Base-by-base conservation (phyloP, 2,329 filamentous ascomycete species). In the Trichophyton schoenleinii region DNA sequence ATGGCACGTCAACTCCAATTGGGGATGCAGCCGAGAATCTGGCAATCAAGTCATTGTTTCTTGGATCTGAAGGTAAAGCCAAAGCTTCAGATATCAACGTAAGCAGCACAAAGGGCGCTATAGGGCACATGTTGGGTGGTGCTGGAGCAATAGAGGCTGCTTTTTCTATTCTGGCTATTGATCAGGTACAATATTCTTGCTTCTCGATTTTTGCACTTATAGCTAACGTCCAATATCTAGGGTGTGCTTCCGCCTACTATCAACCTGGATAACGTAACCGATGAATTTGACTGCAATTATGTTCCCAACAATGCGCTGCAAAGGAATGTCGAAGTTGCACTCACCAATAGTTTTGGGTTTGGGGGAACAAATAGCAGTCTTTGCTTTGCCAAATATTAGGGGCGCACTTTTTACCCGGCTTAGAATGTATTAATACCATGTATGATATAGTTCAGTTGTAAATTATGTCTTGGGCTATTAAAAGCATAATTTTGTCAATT, bases 261-360 rank as follows among this genome's bases (percentile, higher is more conserved):
- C 61, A 97, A 99, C 68, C 77, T 99, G 2, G 77, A 84, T 8
- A 81, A 82, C 5, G 80, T 85, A 4, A 83, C 86, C 49, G 79
- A 78, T 61, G 81, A 84, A 3, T 87, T 89, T 60, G 77, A 85
- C 65, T 95, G 92, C 77, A 96, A 97, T 70, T 92, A 96, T 72
- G 85, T 96, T 2, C 83, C 91, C 0, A 79, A 84, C 3, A 70
- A 78, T 53, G 81, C 90, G 0, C 91, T 96, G 73, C 73, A 87
- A 59, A 85, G 83, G 66, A 71, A 79, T 1, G 83, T 97, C 9
- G 77, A 84, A 62, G 86, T 92, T 22, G 89, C 88, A 3, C 68
- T 99, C 62, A 94, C 89, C 2, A 99, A 99, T 70, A 97, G 92
- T 71, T 99, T 99, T 75, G 94, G 94, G 0, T 99, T 99, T 76